Conservation (phyloP, 2,329 filamentous ascomycete genomes). For the Davidsoniella australis region DNA sequence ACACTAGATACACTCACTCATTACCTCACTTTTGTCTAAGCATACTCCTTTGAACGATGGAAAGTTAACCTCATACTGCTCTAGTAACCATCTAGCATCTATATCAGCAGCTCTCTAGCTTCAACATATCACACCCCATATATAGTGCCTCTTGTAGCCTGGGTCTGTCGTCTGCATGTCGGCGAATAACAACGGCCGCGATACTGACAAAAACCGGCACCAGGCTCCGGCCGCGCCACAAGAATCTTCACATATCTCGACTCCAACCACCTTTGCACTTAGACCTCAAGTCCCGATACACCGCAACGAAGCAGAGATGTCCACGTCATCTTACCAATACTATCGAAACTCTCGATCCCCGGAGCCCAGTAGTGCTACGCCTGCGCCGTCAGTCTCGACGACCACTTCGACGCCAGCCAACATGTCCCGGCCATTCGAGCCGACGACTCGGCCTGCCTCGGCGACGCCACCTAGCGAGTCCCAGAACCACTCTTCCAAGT, state of each 20-base stretch:
- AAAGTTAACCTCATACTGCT: too few species aligned
- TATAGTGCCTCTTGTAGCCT: too few species aligned
- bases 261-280: constrained; percentile 1
- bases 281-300: neutral
- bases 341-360: constrained; percentile 9
- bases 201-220: neutral
- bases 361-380: constrained; percentile 7
- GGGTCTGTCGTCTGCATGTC: neutral
- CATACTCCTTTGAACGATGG: too few species aligned
- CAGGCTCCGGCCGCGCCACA: constrained; percentile 1
- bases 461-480: constrained; percentile 9
- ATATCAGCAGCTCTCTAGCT: too few species aligned
- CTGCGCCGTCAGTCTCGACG: constrained; percentile 5
- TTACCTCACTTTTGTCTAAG: too few species aligned
- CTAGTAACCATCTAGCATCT: too few species aligned
- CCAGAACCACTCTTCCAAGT: constrained; percentile 8
- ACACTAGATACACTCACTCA: too few species aligned
- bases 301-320: constrained; percentile 2
- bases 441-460: constrained; percentile 7
- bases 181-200: neutral
- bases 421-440: constrained; percentile 3
- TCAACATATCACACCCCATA: too few species aligned
- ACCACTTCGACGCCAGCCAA: constrained; percentile 4
- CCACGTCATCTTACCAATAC: constrained; percentile 3
- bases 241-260: neutral